phyloP scores from a whole-genome alignment of 2,329 filamentous ascomycete genomes.

The Scortechinia acanthostroma region DNA sequence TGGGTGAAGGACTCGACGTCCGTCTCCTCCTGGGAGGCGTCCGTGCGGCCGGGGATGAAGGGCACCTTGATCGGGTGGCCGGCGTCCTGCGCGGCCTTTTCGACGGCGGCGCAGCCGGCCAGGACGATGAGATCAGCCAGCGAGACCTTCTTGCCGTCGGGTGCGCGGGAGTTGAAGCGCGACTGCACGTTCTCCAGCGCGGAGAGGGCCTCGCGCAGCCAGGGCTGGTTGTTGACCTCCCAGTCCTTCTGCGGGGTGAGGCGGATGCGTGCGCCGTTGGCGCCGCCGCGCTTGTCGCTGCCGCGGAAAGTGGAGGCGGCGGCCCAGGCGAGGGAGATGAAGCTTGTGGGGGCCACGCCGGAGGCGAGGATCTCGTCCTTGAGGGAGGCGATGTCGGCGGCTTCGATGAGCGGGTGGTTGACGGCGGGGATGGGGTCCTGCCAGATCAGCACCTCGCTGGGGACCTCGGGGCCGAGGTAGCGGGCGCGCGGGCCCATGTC shows the following conservation, averaged over 20 bases:
- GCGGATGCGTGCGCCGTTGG: slow-evolving; percentile 73
- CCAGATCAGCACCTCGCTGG: slow-evolving; percentile 64
- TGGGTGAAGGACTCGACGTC: slow-evolving; percentile 56
- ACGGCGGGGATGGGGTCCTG: slow-evolving; percentile 64
- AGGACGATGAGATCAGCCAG: slow-evolving; percentile 75
- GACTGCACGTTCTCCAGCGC: slow-evolving; percentile 59
- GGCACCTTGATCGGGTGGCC: slow-evolving; percentile 60
- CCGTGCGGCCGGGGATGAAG: slow-evolving; percentile 67
- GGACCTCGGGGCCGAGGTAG: slow-evolving; percentile 71
- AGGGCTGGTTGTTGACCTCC: slow-evolving; percentile 67
- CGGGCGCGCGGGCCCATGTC: slow-evolving; percentile 67
- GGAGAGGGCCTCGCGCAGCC: slow-evolving; percentile 53
- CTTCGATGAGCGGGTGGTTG: slow-evolving; percentile 48
- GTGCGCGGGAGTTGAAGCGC: slow-evolving; percentile 54
- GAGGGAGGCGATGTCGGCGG: slow-evolving; percentile 53
- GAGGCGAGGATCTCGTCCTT: slow-evolving; percentile 63
- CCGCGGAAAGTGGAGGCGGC: slow-evolving; percentile 68
- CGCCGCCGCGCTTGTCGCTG: slow-evolving; percentile 75
- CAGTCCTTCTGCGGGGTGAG: slow-evolving; percentile 67
- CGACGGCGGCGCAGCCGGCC: slow-evolving; percentile 62
- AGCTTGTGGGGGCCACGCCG: slow-evolving; percentile 50
- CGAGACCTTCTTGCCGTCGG: slow-evolving; percentile 63
- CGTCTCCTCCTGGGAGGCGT: slow-evolving; percentile 67
- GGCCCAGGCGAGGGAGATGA: slow-evolving; percentile 63
- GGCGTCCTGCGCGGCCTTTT: slow-evolving; percentile 66